Percentiles rank a stretch among this genome's conserved stretches.
Evolutionary conservation across 164 flowering plant species (phyloP).

Genomic region (Macadamia tetraphylla): DNA sequence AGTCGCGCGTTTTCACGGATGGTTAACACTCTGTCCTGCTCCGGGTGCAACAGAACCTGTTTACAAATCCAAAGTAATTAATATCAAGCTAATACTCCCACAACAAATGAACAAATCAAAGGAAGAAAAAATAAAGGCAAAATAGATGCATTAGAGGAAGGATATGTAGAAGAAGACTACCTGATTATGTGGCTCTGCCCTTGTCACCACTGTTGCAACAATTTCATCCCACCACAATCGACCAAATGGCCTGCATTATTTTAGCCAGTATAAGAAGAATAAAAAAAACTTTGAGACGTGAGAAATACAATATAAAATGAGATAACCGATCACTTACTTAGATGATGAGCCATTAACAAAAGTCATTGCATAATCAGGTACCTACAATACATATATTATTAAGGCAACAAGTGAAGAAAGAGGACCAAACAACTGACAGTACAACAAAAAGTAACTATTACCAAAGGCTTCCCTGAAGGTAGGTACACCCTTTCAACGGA

Average conservation of each 20-base stretch:
- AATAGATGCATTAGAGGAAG: background rate
- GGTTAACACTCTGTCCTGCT: constrained; percentile 73
- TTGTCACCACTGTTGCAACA: constrained; percentile 77
- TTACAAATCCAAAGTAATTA: background rate
- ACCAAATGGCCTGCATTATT: constrained; percentile 59
- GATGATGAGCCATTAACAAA: constrained; percentile 56
- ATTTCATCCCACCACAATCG: constrained; percentile 89
- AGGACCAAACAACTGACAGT: background rate
- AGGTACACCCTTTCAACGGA: constrained; percentile 32
- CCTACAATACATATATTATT: constrained; percentile 20
- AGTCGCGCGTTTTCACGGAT: constrained; percentile 82
- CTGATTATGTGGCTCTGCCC: constrained; percentile 95
- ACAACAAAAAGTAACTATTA: constrained; percentile 12
- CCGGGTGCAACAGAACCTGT: constrained; percentile 61
- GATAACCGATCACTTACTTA: constrained; percentile 40
- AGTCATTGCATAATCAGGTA: constrained; percentile 80
- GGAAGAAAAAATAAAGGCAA: background rate
- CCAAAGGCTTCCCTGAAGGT: constrained; percentile 70
- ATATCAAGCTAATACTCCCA: background rate
- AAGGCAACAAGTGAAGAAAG: no score
- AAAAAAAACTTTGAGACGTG: background rate
- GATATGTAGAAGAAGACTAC: constrained; percentile 15
- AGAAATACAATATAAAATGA: background rate
- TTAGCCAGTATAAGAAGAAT: background rate
- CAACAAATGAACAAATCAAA: background rate